Evolutionary conservation across 1,284 basidiomycete species (phyloP).

Genomic region (Sparassis latifolia): DNA sequence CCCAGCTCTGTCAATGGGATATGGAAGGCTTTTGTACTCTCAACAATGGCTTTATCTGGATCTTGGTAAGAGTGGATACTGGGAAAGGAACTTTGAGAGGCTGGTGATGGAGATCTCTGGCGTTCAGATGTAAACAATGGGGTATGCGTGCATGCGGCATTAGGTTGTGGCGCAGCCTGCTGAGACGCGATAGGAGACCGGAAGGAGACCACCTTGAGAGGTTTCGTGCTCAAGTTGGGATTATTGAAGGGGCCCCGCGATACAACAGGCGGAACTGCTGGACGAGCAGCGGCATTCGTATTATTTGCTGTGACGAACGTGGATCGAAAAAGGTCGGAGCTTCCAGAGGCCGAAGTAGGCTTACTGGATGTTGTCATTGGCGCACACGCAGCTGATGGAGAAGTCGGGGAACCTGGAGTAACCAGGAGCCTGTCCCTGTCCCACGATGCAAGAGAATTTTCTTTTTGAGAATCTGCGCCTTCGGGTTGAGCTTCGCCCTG

Average conservation of each 20-base stretch:
- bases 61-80: constrained; percentile 38
- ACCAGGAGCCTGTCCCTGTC: constrained; percentile 2
- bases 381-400: constrained; percentile 1
- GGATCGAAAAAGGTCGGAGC: too few species aligned
- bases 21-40: constrained; percentile 45
- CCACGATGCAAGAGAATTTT: constrained; percentile 31
- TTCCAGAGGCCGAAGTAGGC: too few species aligned
- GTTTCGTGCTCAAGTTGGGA: constrained; percentile 1
- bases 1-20: constrained; percentile 49
- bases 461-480: constrained; percentile 42
- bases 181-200: constrained; percentile 1
- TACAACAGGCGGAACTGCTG: not conserved
- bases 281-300: not conserved
- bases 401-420: constrained; percentile 2
- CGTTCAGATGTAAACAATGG: constrained; percentile 9
- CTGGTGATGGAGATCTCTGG: constrained; percentile 30
- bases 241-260: not conserved
- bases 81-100: constrained; percentile 58
- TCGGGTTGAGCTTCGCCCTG: constrained; percentile 28
- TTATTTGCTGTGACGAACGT: too few species aligned
- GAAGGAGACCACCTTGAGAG: constrained; percentile 5
- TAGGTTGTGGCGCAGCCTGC: constrained; percentile 2
- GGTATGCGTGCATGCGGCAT: constrained; percentile 1
- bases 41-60: constrained; percentile 38
- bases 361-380: too few species aligned